Conservation (phyloP, 2,329 filamentous ascomycete species). For the Biscogniauxia marginata region DNA sequence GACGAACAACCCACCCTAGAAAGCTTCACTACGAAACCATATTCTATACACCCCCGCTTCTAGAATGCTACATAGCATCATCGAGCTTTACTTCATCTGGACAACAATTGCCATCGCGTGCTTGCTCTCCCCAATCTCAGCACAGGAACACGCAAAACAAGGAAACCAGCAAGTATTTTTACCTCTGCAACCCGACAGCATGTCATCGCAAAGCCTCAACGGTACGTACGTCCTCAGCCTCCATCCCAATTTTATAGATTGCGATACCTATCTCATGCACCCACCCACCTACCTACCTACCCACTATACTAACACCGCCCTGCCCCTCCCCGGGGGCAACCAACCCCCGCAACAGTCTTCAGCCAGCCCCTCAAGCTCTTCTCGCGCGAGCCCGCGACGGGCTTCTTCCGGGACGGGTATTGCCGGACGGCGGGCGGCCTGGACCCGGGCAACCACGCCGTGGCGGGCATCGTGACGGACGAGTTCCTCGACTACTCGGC, state of each 20-base stretch:
- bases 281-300: conserved; percentile 6
- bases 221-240: conserved; percentile 11
- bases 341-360: conserved; percentile 43
- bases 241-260: conserved; percentile 12
- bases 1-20: no score
- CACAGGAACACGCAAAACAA: not conserved
- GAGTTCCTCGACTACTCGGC: conserved; percentile 63
- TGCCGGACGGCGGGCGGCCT: conserved; percentile 48
- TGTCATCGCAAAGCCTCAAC: conserved; percentile 19
- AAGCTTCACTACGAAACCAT: no score
- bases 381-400: conserved; percentile 57
- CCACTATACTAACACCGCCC: not conserved
- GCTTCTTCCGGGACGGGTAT: conserved; percentile 61
- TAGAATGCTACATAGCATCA: not conserved
- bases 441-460: conserved; percentile 59
- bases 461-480: conserved; percentile 57
- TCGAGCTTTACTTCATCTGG: not conserved
- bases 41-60: no score
- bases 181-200: not conserved
- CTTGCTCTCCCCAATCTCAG: not conserved
- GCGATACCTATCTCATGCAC: conserved; percentile 13
- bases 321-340: not conserved
- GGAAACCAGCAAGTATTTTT: no score
- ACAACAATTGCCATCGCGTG: not conserved
- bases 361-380: conserved; percentile 57